phyloP scores from a whole-genome alignment of 1,284 basidiomycete species.

The Porodaedalea pini region DNA sequence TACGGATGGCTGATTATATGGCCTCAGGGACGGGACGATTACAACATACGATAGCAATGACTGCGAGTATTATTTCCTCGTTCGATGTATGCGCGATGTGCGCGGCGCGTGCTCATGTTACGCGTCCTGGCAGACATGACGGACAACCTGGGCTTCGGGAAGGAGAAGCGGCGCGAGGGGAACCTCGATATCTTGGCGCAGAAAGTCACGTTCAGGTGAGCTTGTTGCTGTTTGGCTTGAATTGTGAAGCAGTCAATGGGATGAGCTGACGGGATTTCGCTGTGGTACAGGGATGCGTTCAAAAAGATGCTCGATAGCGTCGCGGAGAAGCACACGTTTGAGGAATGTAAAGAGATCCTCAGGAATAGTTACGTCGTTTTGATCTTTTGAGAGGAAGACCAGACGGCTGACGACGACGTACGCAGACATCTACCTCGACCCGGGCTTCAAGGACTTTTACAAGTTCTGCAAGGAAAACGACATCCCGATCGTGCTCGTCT shows the following conservation, averaged over 20 bases:
- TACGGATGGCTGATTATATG: neutral
- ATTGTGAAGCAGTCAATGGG: neutral
- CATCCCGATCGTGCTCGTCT: slow-evolving; percentile 89
- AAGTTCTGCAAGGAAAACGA: slow-evolving; percentile 72
- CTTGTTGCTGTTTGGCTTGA: neutral
- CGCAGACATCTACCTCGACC: slow-evolving; percentile 79
- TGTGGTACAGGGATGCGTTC: slow-evolving; percentile 64
- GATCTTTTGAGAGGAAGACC: neutral
- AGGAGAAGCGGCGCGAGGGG: slow-evolving; percentile 60
- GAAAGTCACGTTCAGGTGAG: slow-evolving; percentile 65
- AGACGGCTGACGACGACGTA: neutral
- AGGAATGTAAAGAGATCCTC: slow-evolving; percentile 73
- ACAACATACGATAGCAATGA: slow-evolving; percentile 90
- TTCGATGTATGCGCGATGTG: slow-evolving; percentile 7
- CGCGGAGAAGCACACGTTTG: slow-evolving; percentile 60
- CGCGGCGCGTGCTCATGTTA: slow-evolving; percentile 2
- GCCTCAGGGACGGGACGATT: slow-evolving; percentile 84
- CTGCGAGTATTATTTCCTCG: slow-evolving; percentile 46
- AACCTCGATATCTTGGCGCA: slow-evolving; percentile 73
- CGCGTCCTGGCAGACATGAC: slow-evolving; percentile 56
- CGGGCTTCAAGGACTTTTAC: slow-evolving; percentile 85
- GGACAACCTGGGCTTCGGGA: slow-evolving; percentile 72
- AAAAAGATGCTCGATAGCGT: slow-evolving; percentile 77
- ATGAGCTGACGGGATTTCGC: neutral
- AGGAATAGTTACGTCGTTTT: slow-evolving; percentile 49